Evolutionary conservation across 441 rosid genomes (phyloP), one percentile per base, ranked within the genome.

Genomic region (Gossypium davidsonii): DNA sequence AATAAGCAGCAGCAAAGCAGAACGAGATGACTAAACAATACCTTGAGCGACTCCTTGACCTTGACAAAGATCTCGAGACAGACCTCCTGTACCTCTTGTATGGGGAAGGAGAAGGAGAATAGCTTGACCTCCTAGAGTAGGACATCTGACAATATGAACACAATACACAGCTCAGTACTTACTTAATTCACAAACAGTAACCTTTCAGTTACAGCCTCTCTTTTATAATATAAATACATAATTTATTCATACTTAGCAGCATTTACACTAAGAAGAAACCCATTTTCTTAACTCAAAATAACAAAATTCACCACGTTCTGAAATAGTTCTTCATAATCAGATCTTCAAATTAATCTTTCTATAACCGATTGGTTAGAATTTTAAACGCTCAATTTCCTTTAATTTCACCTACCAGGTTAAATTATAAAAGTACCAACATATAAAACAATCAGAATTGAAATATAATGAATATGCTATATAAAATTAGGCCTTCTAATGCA

Each of bases 51-150:
- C 90, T 85, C 68, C 87, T 75, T 6, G 89, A 84, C 72, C 73
- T 67, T 0, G 83, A 85, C 53, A 85, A 20, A 31, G 90, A 86
- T 82, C 91, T 84, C 6, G 98, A 89, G 28, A 87, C 37, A 34
- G 92, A 89, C 78, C 94, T 81, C 68, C 90, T 67, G 69, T 83
- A 78, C 49, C 86, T 73, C 85, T 71, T 78, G 74, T 74, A 73
- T 11, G 93, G 89, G 1, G 95, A 87, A 25, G 90, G 85, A 49
- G 92, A 87, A 1, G 23, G 82, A 1, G 91, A 88, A 74, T 91
- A 85, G 72, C 87, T 86, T 52, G 89, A 89, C 73, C 97, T 85
- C 77, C 23, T 83, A 3, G 94, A 83, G 83, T 85, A 88, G 2
- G 94, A 87, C 98, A 91, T 93, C 98, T 93, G 73, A 63, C 0